Evolutionary conservation across 1,284 basidiomycete species (phyloP).

Genomic region (Ustilago shanxiensis): DNA sequence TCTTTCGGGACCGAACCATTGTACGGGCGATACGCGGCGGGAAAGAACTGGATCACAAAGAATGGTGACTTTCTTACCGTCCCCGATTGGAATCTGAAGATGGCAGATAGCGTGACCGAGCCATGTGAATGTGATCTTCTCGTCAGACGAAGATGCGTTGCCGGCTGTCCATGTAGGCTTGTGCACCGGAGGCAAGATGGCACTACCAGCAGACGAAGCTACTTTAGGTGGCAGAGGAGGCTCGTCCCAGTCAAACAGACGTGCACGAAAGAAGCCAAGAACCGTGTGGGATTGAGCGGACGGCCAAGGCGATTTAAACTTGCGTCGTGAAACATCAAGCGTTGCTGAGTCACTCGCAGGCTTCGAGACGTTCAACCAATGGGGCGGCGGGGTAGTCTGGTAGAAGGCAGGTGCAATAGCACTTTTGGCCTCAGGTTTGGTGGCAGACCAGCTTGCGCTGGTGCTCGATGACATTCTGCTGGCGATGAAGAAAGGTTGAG

Average conservation of each 20-base stretch:
- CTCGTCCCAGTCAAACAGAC: conserved; percentile 61
- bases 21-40: conserved; percentile 54
- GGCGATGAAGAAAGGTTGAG: conserved; percentile 7
- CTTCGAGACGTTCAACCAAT: conserved; percentile 40
- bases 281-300: conserved; percentile 34
- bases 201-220: conserved; percentile 14
- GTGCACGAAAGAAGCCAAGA: conserved; percentile 46
- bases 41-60: conserved; percentile 61
- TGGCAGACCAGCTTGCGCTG: conserved; percentile 27
- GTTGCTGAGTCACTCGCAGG: neutral
- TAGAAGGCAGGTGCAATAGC: conserved; percentile 47
- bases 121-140: conserved; percentile 56
- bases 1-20: conserved; percentile 56
- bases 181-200: conserved; percentile 39
- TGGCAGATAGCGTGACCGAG: conserved; percentile 60
- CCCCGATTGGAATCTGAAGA: conserved; percentile 46
- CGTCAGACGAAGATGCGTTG: neutral
- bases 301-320: conserved; percentile 56
- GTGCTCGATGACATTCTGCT: conserved; percentile 43
- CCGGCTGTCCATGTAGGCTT: conserved; percentile 32
- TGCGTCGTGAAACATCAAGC: conserved; percentile 22
- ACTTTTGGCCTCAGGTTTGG: conserved; percentile 20
- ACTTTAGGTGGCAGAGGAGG: conserved; percentile 40
- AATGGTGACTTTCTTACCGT: conserved; percentile 30
- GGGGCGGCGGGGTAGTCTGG: conserved; percentile 48